Percentiles rank a stretch among this genome's conserved stretches.
These are phyloP conservation scores for Fusarium hainanense DNA, from an alignment of 2,329 filamentous ascomycete species.

Conservation along the genomic window DNA sequence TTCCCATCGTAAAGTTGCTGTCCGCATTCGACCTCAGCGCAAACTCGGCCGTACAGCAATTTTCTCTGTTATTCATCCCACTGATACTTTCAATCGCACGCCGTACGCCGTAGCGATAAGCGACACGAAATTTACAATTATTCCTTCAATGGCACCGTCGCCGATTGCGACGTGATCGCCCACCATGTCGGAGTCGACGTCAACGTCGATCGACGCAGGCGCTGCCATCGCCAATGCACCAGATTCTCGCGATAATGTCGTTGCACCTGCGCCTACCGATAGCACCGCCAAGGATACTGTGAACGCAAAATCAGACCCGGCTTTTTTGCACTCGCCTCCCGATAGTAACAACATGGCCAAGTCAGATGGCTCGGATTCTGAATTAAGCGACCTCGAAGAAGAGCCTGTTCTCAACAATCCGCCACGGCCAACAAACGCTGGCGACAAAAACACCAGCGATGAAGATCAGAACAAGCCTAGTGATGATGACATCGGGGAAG, in stretches of 20 bases:
- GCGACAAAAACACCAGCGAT: constrained; percentile 48
- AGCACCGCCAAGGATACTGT: constrained; percentile 53
- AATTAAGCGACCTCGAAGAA: constrained; percentile 73
- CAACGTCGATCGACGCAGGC: constrained; percentile 63
- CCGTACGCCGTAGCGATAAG: constrained; percentile 29
- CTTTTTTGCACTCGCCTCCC: constrained; percentile 70
- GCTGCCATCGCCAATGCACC: constrained; percentile 62
- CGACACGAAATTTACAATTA: constrained; percentile 27
- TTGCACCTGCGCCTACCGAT: constrained; percentile 43
- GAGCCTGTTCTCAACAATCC: constrained; percentile 57
- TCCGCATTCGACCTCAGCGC: constrained; percentile 15
- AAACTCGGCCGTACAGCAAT: background rate
- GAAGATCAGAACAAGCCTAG: constrained; percentile 53
- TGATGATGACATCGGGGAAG: constrained; percentile 75
- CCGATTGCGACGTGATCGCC: constrained; percentile 52
- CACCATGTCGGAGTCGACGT: constrained; percentile 57
- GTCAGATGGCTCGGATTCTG: constrained; percentile 70
- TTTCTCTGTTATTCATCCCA: background rate
- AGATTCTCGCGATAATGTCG: constrained; percentile 40
- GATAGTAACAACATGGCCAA: constrained; percentile 71
- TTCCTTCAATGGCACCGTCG: constrained; percentile 51
- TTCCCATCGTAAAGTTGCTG: constrained; percentile 21
- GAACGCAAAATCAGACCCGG: constrained; percentile 46
- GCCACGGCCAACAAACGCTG: constrained; percentile 40
- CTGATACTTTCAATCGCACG: constrained; percentile 14